Evolutionary conservation across 2,329 filamentous ascomycete genomes (phyloP).

Genomic region (Colletotrichum tanaceti): DNA sequence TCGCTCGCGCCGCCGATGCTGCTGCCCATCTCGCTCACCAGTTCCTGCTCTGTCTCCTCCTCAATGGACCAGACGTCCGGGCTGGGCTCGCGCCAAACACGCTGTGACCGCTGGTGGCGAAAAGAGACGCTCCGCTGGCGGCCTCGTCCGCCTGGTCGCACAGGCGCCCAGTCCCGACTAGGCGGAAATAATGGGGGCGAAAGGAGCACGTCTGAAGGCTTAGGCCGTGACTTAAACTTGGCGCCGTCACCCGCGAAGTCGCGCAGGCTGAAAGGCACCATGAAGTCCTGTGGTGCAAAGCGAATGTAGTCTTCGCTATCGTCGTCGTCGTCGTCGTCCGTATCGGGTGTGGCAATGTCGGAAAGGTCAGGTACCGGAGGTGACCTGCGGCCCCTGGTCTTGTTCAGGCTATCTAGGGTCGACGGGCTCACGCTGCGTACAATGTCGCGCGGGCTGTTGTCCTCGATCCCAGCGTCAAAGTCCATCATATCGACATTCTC

Average conservation of each 20-base stretch:
- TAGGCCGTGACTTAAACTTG: slow-evolving; percentile 44
- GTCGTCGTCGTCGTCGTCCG: slow-evolving; percentile 61
- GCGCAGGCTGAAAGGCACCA: slow-evolving; percentile 56
- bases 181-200: slow-evolving; percentile 48
- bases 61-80: slow-evolving; percentile 71
- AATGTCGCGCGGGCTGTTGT: slow-evolving; percentile 57
- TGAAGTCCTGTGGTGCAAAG: slow-evolving; percentile 55
- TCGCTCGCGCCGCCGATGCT: slow-evolving; percentile 48
- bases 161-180: slow-evolving; percentile 45
- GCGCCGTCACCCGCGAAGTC: slow-evolving; percentile 55
- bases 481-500: slow-evolving; percentile 60
- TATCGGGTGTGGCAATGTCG: slow-evolving; percentile 56
- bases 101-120: slow-evolving; percentile 55
- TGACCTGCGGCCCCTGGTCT: slow-evolving; percentile 52
- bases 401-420: slow-evolving; percentile 63
- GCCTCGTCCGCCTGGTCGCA: slow-evolving; percentile 46
- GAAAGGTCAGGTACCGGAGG: slow-evolving; percentile 52
- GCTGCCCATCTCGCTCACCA: slow-evolving; percentile 57
- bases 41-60: slow-evolving; percentile 68
- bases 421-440: slow-evolving; percentile 69
- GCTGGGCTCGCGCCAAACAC: slow-evolving; percentile 68
- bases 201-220: slow-evolving; percentile 49
- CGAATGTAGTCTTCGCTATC: slow-evolving; percentile 65
- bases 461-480: slow-evolving; percentile 69
- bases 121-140: slow-evolving; percentile 47